These are phyloP conservation scores for Neurospora discreta DNA, from an alignment of 495 filamentous ascomycete genomes.

Conservation along the genomic window DNA sequence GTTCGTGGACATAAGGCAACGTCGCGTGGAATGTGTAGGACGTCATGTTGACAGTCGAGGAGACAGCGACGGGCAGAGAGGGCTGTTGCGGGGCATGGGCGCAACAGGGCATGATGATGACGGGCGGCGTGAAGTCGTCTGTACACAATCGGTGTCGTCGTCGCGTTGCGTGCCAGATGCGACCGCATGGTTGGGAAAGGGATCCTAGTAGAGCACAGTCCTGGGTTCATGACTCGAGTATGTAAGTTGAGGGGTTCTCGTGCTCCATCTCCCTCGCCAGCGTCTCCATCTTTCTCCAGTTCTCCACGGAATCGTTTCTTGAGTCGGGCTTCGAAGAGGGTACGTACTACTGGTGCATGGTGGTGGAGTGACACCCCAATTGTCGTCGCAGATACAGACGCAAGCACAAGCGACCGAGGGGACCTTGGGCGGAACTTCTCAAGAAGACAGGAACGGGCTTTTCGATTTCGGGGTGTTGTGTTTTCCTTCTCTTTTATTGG, in stretches of 20 bases:
- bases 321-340: background rate
- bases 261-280: background rate
- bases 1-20: slow-evolving; percentile 12
- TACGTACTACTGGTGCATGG: background rate
- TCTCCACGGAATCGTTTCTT: background rate
- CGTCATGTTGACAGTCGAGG: slow-evolving; percentile 6
- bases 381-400: background rate
- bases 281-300: background rate
- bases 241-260: background rate
- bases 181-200: slow-evolving; percentile 56
- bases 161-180: slow-evolving; percentile 52
- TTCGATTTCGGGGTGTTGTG: background rate
- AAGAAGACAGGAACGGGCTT: background rate
- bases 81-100: slow-evolving; percentile 13
- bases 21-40: slow-evolving; percentile 17
- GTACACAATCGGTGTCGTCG: slow-evolving; percentile 40
- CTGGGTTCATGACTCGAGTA: slow-evolving; percentile 2
- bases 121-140: slow-evolving; percentile 52
- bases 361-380: background rate
- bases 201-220: slow-evolving; percentile 11
- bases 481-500: background rate
- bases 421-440: background rate
- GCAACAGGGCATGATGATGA: slow-evolving; percentile 36
- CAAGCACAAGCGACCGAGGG: background rate
- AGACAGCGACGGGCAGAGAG: slow-evolving; percentile 7